Conservation (phyloP, 805 yeast genomes). For the Lipomyces chichibuensis region DNA sequence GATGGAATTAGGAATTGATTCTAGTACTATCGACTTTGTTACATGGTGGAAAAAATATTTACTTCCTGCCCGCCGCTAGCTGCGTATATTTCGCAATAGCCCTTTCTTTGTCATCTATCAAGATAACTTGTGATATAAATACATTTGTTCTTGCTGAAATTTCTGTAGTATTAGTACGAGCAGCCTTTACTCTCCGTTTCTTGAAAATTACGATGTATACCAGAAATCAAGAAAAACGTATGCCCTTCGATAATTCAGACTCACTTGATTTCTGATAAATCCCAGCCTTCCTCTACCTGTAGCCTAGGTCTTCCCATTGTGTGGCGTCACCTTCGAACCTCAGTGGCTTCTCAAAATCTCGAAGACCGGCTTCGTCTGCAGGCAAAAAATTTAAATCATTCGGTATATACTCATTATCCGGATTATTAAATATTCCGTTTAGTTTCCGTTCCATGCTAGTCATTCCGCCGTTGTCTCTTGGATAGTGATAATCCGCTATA, state of each 20-base stretch:
- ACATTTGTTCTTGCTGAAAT: background rate
- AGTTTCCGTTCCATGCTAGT: slow-evolving; percentile 14
- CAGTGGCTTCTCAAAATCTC: slow-evolving; percentile 6
- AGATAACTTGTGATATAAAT: too few species aligned
- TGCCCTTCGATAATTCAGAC: background rate
- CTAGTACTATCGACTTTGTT: slow-evolving; percentile 24
- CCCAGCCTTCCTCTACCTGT: background rate
- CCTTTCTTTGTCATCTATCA: background rate
- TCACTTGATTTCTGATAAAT: background rate
- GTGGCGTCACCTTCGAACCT: background rate
- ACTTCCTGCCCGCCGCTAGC: slow-evolving; percentile 21
- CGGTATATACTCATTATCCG: background rate
- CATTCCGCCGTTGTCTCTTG: slow-evolving; percentile 14
- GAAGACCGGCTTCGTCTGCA: slow-evolving; percentile 1
- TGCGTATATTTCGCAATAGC: background rate
- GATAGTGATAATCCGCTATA: slow-evolving; percentile 17
- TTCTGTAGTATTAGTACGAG: background rate
- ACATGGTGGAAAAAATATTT: slow-evolving; percentile 31
- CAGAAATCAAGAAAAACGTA: background rate
- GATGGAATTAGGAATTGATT: slow-evolving; percentile 24
- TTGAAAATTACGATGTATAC: background rate
- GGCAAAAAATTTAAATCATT: background rate
- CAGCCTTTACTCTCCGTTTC: background rate
- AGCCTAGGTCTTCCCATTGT: background rate
- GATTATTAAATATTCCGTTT: background rate